A percentile compares a stretch with the other conserved stretches of the same genome.
Conservation (phyloP, 129 eudicot species). For the Scalesia atractyloides region DNA sequence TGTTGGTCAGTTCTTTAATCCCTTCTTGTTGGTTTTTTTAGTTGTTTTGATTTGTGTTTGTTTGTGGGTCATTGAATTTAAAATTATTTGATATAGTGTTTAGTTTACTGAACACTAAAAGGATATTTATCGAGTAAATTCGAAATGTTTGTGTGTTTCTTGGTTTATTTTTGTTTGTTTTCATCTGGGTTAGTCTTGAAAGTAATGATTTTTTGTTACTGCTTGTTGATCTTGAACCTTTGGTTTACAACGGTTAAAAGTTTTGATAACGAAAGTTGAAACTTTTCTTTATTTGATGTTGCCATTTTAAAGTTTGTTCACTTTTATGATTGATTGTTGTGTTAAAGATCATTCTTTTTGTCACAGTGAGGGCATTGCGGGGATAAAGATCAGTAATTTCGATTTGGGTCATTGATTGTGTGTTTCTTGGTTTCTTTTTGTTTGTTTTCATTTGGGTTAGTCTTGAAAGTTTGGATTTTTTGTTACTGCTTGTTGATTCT, state of each 20-base stretch:
- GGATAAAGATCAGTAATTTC: background rate
- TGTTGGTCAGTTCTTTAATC: slow-evolving; percentile 58
- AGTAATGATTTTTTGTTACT: background rate
- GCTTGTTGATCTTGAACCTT: background rate
- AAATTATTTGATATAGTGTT: no score
- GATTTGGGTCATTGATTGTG: background rate
- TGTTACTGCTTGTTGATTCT: background rate
- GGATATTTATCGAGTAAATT: no score
- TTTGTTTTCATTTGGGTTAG: background rate
- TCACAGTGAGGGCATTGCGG: background rate
- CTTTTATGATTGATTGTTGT: background rate
- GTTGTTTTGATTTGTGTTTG: background rate
- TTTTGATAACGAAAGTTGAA: background rate
- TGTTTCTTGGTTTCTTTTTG: background rate
- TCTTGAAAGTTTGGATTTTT: background rate
- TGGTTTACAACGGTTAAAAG: background rate
- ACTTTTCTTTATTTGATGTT: background rate
- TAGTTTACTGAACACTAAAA: no score
- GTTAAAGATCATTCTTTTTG: background rate
- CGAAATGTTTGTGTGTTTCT: background rate
- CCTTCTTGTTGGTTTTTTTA: background rate
- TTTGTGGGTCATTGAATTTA: no score
- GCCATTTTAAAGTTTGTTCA: background rate
- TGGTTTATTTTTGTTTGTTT: background rate
- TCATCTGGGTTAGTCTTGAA: background rate